Conservation (phyloP, 345 rosid species). For the Syzygium jambos region DNA sequence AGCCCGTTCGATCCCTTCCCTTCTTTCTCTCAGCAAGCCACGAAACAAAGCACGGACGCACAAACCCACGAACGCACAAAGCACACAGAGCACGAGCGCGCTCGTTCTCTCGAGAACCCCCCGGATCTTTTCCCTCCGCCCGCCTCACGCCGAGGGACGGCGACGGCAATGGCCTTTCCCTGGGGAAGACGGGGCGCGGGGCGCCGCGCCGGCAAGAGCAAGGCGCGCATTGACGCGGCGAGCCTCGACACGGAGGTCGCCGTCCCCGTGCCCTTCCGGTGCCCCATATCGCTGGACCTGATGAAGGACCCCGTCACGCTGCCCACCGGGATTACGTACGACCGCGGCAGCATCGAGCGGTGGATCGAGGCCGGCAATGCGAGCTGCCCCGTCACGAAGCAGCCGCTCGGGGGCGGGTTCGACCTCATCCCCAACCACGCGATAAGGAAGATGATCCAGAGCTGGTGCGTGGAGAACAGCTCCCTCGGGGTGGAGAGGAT, state of each 20-base stretch:
- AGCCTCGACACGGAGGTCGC: slow-evolving; percentile 9
- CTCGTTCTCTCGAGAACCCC: background rate
- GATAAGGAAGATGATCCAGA: slow-evolving; percentile 24
- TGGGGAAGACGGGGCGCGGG: background rate
- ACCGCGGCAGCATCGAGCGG: slow-evolving; percentile 25
- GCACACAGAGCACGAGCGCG: too few relatives aligned
- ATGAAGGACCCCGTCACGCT: slow-evolving; percentile 33
- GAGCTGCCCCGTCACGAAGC: slow-evolving; percentile 25
- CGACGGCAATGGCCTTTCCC: background rate
- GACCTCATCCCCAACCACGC: slow-evolving; percentile 22
- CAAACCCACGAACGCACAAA: background rate
- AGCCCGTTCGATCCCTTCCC: background rate
- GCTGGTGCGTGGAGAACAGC: slow-evolving; percentile 25
- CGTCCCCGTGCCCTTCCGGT: slow-evolving; percentile 22
- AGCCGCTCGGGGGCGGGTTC: slow-evolving; percentile 4
- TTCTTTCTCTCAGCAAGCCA: background rate
- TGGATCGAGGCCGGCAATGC: slow-evolving; percentile 26
- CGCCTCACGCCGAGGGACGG: background rate
- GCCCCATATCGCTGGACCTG: slow-evolving; percentile 33
- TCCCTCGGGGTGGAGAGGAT: slow-evolving; percentile 24
- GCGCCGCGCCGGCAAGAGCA: background rate
- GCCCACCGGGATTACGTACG: slow-evolving; percentile 35
- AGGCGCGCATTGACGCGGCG: background rate
- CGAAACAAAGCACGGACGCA: background rate
- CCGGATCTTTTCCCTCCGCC: background rate